Base-by-base conservation (phyloP, 495 filamentous ascomycete genomes). In the Jackrogersella multiformis region DNA sequence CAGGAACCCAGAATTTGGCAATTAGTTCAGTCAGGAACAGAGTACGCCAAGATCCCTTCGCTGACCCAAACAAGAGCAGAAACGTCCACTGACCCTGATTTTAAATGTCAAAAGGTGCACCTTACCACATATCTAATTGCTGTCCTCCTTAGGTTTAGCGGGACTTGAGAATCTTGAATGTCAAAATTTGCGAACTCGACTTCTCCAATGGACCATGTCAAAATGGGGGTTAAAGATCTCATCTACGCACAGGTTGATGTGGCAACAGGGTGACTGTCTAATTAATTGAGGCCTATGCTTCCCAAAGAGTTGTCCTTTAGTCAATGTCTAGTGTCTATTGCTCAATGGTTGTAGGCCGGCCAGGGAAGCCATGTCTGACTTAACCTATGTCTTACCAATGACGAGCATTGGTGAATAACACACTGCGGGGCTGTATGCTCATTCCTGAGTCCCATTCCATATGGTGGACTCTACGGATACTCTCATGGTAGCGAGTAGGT, bases 261-360 rank as follows among this genome's bases (percentile, higher is more conserved):
- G 34, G 18, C 21, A 35, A 39, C 53, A 49, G 23, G 15, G 23
- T 1, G n/a, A 30, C 13, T 2, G 12, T 36, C 34, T 5, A 12
- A 36, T 10, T 36, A 36, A 4, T 30, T 30, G 7, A 7, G 26
- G 3, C 34, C 2, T 9, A 36, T 36, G 12, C 12, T 36, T 36
- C 34, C 23, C n/a, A 10, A 15, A 28, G 13, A 7, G 1, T n/a
- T 16, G 23, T 30, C 24, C 30, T 65, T 42, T 57, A 52, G 16
- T 24, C 67, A 70, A 70, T 70, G 67, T 70, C 57, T 70, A 46
- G 23, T 38, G 67, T 70, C 15, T 70, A 70, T 70, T 70, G 67
- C 56, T 55, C 51, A 61, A 69, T 69, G 56, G 67, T 65, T 24
- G 49, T 61, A 53, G 45, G 12, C 16, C 15, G 6, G n/a, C 54